Conservation (phyloP, 2,329 filamentous ascomycete genomes). For the Apiospora marii region DNA sequence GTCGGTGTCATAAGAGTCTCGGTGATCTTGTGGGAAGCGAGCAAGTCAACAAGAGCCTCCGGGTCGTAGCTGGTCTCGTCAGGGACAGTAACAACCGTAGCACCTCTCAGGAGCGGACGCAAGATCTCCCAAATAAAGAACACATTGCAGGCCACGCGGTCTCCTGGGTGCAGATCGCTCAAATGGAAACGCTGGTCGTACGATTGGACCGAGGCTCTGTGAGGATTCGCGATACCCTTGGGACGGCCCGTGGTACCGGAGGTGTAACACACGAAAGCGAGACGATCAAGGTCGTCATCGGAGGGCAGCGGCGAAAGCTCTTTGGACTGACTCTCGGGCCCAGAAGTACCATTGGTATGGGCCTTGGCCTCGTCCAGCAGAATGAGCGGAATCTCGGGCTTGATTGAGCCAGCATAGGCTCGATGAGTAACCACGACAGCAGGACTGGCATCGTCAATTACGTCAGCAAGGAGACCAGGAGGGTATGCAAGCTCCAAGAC, state of each 20-base stretch:
- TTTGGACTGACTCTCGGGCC: constrained; percentile 44
- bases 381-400: constrained; percentile 68
- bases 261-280: constrained; percentile 84
- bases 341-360: constrained; percentile 39
- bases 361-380: constrained; percentile 63
- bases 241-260: constrained; percentile 77
- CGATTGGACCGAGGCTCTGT: constrained; percentile 75
- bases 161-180: constrained; percentile 73
- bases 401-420: constrained; percentile 71
- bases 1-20: constrained; percentile 88
- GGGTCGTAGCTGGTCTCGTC: constrained; percentile 83
- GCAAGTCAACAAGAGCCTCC: constrained; percentile 73
- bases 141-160: constrained; percentile 86
- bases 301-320: constrained; percentile 60
- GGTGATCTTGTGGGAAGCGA: constrained; percentile 71
- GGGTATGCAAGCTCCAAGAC: constrained; percentile 84
- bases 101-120: constrained; percentile 77
- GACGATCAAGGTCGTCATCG: constrained; percentile 73
- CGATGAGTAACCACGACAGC: constrained; percentile 74
- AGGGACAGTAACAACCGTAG: constrained; percentile 77
- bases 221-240: constrained; percentile 84
- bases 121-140: constrained; percentile 90
- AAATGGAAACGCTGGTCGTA: constrained; percentile 77
- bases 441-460: constrained; percentile 78
- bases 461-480: constrained; percentile 75